A percentile compares a stretch with the other conserved stretches of the same genome.
Evolutionary conservation across 2,329 filamentous ascomycete species (phyloP).

Genomic region (Pseudogymnoascus verrucosus): DNA sequence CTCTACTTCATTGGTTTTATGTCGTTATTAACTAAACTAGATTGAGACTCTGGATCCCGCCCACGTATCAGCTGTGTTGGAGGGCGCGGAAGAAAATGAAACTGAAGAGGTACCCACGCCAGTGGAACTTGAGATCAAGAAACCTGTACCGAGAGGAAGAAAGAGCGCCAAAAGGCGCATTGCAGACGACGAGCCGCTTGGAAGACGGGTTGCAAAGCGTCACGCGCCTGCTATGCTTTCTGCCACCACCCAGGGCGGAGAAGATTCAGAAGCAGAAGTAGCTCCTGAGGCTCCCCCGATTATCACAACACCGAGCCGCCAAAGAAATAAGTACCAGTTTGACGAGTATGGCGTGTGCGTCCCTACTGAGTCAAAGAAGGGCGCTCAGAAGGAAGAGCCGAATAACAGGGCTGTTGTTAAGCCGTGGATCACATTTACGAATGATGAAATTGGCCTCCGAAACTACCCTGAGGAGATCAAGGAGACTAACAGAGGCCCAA

Average conservation of each 20-base stretch:
- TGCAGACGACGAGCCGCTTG: neutral
- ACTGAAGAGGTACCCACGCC: neutral
- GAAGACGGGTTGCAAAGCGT: neutral
- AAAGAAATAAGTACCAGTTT: slow-evolving; percentile 5
- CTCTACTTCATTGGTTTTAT: neutral
- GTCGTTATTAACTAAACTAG: neutral
- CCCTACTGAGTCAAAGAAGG: slow-evolving; percentile 20
- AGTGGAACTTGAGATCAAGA: neutral
- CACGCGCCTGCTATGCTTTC: slow-evolving; percentile 2
- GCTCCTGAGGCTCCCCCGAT: neutral
- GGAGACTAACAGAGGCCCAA: slow-evolving; percentile 18
- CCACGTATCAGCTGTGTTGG: neutral
- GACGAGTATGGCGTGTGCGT: slow-evolving; percentile 25
- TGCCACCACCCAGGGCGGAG: neutral
- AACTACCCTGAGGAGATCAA: slow-evolving; percentile 18
- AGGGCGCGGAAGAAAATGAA: neutral
- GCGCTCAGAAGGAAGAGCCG: slow-evolving; percentile 18
- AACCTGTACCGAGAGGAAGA: neutral
- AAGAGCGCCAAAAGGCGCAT: neutral
- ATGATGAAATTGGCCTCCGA: slow-evolving; percentile 25
- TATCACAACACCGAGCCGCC: neutral
- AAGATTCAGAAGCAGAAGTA: neutral
- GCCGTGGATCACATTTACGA: slow-evolving; percentile 21
- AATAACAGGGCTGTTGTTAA: slow-evolving; percentile 21
- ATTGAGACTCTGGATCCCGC: neutral